These are phyloP conservation scores for Annulohypoxylon bovei DNA, from an alignment of 495 filamentous ascomycete genomes.

Conservation along the genomic window DNA sequence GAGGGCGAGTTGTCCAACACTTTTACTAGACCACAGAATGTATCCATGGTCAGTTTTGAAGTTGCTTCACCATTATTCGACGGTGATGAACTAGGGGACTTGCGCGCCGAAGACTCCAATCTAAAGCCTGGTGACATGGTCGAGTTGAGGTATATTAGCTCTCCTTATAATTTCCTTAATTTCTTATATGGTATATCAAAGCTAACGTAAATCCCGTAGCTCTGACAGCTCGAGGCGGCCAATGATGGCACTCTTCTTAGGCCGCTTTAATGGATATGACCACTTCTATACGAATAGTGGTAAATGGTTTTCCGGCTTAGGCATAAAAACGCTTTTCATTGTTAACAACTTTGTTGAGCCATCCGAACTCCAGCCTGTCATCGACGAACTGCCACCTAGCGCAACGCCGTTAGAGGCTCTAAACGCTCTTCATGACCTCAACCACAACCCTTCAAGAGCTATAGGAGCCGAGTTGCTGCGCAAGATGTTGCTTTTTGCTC, in stretches of 20 bases:
- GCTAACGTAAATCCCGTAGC: constrained; percentile 22
- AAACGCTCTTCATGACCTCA: constrained; percentile 59
- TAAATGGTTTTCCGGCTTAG: constrained; percentile 70
- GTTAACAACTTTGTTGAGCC: constrained; percentile 70
- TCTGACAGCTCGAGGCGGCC: constrained; percentile 56
- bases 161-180: neutral
- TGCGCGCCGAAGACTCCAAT: constrained; percentile 44
- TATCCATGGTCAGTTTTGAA: constrained; percentile 50
- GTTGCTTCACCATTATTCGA: constrained; percentile 49
- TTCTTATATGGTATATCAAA: too few species aligned
- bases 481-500: constrained; percentile 63
- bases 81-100: constrained; percentile 53
- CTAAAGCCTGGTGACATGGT: constrained; percentile 79
- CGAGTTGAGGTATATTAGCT: constrained; percentile 63
- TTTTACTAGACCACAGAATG: constrained; percentile 42
- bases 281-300: constrained; percentile 81
- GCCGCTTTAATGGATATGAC: constrained; percentile 65
- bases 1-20: constrained; percentile 45
- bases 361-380: constrained; percentile 65
- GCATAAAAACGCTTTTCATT: constrained; percentile 64
- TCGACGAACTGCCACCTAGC: constrained; percentile 67
- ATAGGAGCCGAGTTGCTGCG: constrained; percentile 59
- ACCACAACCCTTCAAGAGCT: constrained; percentile 62
- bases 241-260: constrained; percentile 74
- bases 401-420: constrained; percentile 50